phyloP scores from a whole-genome alignment of 2,329 filamentous ascomycete genomes.

The Cercospora citrullina region DNA sequence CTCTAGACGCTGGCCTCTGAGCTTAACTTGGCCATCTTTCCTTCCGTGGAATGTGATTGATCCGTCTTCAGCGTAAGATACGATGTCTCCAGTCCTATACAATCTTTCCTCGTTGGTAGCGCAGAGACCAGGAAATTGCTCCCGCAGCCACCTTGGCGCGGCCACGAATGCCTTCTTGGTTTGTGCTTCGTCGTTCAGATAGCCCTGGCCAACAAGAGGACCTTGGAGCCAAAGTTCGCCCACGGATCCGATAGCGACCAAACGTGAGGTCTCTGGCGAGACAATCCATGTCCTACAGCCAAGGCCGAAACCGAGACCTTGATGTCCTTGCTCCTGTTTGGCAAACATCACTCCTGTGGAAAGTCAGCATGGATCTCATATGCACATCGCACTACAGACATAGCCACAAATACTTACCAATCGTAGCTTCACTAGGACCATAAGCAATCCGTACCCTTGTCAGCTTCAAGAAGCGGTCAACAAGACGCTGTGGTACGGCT shows the following conservation, averaged over 20 bases:
- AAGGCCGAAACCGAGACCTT: background rate
- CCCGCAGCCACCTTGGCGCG: background rate
- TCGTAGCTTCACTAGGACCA: conserved; percentile 1
- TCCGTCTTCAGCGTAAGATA: conserved; percentile 53
- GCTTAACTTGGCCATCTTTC: conserved; percentile 62
- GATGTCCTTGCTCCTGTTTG: conserved; percentile 5
- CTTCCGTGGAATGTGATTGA: conserved; percentile 53
- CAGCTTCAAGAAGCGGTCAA: conserved; percentile 3
- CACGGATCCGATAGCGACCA: conserved; percentile 14
- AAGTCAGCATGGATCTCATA: background rate
- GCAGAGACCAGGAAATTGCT: background rate
- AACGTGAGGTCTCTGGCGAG: conserved; percentile 12
- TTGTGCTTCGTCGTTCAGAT: conserved; percentile 17
- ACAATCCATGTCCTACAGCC: conserved; percentile 18
- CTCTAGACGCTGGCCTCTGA: conserved; percentile 65
- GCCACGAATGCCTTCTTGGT: background rate
- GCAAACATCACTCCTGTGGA: conserved; percentile 1
- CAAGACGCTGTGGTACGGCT: conserved; percentile 5
- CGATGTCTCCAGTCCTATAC: conserved; percentile 57
- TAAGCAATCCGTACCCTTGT: background rate
- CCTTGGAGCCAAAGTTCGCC: conserved; percentile 16
- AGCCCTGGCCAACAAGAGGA: conserved; percentile 10
- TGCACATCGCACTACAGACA: background rate
- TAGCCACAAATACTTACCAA: background rate
- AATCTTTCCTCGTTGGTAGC: background rate